A percentile compares a stretch with the other conserved stretches of the same genome.
Evolutionary conservation across 139 green algal species (phyloP).

Genomic region (Chlorella sorokiniana): DNA sequence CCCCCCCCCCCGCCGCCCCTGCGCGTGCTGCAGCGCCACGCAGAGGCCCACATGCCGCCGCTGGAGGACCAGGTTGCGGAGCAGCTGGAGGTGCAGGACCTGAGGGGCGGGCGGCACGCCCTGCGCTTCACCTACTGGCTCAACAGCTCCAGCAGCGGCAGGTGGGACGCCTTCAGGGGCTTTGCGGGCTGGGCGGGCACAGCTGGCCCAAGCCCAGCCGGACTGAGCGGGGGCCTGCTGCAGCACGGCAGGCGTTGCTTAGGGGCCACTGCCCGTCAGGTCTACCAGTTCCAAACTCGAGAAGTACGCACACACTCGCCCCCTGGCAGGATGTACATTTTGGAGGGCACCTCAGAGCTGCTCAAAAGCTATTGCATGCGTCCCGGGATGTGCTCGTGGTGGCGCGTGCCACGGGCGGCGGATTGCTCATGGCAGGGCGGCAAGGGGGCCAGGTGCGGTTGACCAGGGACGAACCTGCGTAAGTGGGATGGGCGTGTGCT

Average conservation of each 20-base stretch:
- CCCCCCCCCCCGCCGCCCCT: background rate
- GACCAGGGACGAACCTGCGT: background rate
- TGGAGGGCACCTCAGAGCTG: background rate
- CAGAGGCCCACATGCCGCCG: background rate
- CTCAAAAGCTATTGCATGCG: background rate
- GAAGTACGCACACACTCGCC: background rate
- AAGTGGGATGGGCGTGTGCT: background rate
- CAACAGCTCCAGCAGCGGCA: background rate
- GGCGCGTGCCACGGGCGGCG: background rate
- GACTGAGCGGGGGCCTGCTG: background rate
- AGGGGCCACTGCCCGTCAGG: too few species aligned
- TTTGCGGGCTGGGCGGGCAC: background rate
- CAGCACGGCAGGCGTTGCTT: background rate
- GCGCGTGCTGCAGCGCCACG: background rate
- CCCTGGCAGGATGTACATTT: slow-evolving; percentile 15
- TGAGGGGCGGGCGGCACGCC: background rate
- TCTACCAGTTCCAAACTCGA: too few species aligned
- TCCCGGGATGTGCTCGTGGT: slow-evolving; percentile 2
- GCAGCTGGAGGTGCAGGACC: background rate
- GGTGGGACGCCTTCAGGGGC: background rate
- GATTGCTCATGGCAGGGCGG: background rate
- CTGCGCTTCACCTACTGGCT: slow-evolving; percentile 16
- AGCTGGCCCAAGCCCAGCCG: background rate
- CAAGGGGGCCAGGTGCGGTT: background rate
- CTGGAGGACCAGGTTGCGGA: background rate